Conservation (phyloP, 2,329 filamentous ascomycete genomes). For the Diplodia sapinea region DNA sequence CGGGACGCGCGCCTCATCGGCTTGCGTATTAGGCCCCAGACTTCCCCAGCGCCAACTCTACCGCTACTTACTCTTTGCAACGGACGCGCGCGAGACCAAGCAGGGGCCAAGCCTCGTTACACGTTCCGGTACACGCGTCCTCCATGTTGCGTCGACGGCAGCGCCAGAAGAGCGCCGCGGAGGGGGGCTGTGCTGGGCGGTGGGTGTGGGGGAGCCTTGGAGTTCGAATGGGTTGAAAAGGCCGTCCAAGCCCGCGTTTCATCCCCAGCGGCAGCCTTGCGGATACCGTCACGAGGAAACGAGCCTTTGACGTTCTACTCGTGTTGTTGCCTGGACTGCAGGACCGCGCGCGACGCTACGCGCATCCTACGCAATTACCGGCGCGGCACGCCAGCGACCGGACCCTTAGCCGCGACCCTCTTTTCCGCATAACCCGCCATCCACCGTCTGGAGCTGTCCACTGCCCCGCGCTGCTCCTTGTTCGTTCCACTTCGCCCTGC, state of each 20-base stretch:
- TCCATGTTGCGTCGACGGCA: conserved; percentile 28
- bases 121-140: conserved; percentile 26
- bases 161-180: conserved; percentile 7
- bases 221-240: conserved; percentile 1
- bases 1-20: conserved; percentile 3
- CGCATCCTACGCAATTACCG: conserved; percentile 23
- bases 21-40: conserved; percentile 11
- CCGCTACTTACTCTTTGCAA: not conserved
- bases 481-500: not conserved
- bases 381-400: conserved; percentile 11
- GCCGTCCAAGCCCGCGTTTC: not conserved
- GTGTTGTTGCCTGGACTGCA: conserved; percentile 4
- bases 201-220: conserved; percentile 5
- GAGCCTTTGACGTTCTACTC: no score
- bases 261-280: not conserved
- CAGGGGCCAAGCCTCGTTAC: conserved; percentile 24
- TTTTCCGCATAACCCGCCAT: not conserved
- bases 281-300: not conserved
- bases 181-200: conserved; percentile 26
- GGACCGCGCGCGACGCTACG: conserved; percentile 11
- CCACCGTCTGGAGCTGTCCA: not conserved
- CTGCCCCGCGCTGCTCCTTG: not conserved
- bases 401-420: not conserved
- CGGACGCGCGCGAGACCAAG: conserved; percentile 9
- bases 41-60: not conserved